phyloP scores from a whole-genome alignment of 305 asterid genomes.

The Fraxinus greggii region DNA sequence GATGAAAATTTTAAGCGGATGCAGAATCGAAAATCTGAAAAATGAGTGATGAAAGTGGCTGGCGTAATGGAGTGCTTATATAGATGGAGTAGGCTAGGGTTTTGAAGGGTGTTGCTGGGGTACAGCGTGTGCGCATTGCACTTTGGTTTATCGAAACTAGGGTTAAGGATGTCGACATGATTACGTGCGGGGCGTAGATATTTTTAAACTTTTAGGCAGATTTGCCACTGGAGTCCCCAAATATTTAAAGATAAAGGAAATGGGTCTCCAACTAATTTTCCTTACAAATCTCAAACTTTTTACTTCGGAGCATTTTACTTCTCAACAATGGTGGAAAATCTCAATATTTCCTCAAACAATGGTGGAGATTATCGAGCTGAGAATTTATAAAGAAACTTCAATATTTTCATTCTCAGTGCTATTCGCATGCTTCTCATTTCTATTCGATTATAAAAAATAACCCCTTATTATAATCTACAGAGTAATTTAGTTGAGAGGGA shows the following conservation, averaged over 20 bases:
- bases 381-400: too few relatives aligned
- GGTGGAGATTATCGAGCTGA: too few relatives aligned
- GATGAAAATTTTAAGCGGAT: neutral
- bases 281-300: too few relatives aligned
- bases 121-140: slow-evolving; percentile 26
- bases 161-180: slow-evolving; percentile 18
- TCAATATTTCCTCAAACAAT: too few relatives aligned
- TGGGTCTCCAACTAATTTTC: neutral
- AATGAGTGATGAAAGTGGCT: neutral
- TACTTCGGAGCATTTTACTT: too few relatives aligned
- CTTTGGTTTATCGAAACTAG: slow-evolving; percentile 19
- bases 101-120: slow-evolving; percentile 11
- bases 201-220: neutral
- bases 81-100: slow-evolving; percentile 30
- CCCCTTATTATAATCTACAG: too few relatives aligned
- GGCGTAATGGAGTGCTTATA: slow-evolving; percentile 13
- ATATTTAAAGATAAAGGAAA: neutral
- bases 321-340: too few relatives aligned
- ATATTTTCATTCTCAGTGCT: too few relatives aligned
- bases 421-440: too few relatives aligned
- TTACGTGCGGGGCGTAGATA: neutral
- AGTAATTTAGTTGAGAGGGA: too few relatives aligned
- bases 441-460: too few relatives aligned
- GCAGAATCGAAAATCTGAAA: neutral
- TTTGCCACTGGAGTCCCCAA: neutral